phyloP scores from a whole-genome alignment of 768 basidiomycete genomes.

The Bullera alba region DNA sequence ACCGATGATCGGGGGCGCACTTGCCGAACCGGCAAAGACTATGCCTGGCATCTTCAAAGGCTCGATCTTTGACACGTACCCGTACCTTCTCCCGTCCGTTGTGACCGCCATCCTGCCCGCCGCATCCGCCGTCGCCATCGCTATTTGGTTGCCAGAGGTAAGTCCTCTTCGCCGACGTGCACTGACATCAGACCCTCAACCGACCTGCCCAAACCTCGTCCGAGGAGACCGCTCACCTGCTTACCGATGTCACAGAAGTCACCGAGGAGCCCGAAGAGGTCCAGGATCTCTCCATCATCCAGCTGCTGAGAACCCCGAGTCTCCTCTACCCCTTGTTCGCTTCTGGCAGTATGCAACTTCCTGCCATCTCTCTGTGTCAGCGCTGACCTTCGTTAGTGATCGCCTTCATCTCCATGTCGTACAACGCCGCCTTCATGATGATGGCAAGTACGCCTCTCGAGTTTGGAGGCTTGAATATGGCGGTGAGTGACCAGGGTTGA shows the following conservation, averaged over 20 bases:
- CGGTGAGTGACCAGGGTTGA: not conserved
- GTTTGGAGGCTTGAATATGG: not conserved
- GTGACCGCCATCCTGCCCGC: not conserved
- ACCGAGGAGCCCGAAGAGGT: not conserved
- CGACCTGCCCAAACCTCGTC: not conserved
- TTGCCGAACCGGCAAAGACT: not conserved
- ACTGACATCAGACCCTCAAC: not conserved
- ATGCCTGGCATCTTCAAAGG: not conserved
- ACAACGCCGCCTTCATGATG: constrained; percentile 4
- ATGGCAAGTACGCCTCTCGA: not conserved
- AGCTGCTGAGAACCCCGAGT: not conserved
- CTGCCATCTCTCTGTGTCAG: not conserved
- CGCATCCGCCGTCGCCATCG: not conserved
- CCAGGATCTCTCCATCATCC: not conserved
- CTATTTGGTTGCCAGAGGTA: not conserved
- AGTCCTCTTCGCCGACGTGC: not conserved
- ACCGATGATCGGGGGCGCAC: constrained; percentile 1
- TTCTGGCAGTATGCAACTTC: not conserved
- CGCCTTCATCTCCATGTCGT: constrained; percentile 4
- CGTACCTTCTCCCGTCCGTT: constrained; percentile 1
- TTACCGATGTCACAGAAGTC: not conserved
- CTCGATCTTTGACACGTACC: not conserved
- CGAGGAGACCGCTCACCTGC: not conserved
- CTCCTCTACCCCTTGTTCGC: not conserved
- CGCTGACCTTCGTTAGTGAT: not conserved